phyloP scores from a whole-genome alignment of 768 basidiomycete species.

The Leucosporidium scottii region DNA sequence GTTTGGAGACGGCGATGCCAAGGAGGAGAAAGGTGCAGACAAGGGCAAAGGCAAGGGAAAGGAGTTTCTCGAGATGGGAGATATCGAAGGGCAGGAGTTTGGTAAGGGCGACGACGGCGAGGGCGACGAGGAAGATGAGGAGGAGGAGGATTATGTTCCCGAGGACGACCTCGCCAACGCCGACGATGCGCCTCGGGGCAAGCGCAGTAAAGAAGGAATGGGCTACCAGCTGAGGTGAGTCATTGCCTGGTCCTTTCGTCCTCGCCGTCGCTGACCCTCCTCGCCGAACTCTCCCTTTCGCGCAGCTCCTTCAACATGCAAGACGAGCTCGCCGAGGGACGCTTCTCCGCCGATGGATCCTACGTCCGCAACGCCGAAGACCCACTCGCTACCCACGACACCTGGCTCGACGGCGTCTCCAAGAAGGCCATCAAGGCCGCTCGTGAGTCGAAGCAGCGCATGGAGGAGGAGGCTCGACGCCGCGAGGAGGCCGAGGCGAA shows the following conservation, averaged over 20 bases:
- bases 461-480: slow-evolving; percentile 72
- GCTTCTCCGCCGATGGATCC: slow-evolving; percentile 82
- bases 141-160: slow-evolving; percentile 48
- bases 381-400: slow-evolving; percentile 83
- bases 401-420: slow-evolving; percentile 84
- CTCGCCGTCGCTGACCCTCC: neutral
- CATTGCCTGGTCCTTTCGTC: too few species aligned
- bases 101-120: slow-evolving; percentile 38
- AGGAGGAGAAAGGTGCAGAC: slow-evolving; percentile 75
- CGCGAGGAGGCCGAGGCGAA: slow-evolving; percentile 56
- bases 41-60: slow-evolving; percentile 52
- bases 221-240: slow-evolving; percentile 69
- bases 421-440: slow-evolving; percentile 81
- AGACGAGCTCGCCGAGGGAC: slow-evolving; percentile 96
- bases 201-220: slow-evolving; percentile 76
- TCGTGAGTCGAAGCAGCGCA: slow-evolving; percentile 62
- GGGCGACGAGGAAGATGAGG: slow-evolving; percentile 48
- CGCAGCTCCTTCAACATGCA: slow-evolving; percentile 87
- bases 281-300: neutral
- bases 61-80: slow-evolving; percentile 75
- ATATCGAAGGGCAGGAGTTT: slow-evolving; percentile 97
- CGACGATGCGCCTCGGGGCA: slow-evolving; percentile 58
- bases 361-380: slow-evolving; percentile 76
- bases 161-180: slow-evolving; percentile 39
- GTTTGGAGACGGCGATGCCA: slow-evolving; percentile 50